Conservation (phyloP, 2,329 filamentous ascomycete species). For the Macrophomina phaseolina region DNA sequence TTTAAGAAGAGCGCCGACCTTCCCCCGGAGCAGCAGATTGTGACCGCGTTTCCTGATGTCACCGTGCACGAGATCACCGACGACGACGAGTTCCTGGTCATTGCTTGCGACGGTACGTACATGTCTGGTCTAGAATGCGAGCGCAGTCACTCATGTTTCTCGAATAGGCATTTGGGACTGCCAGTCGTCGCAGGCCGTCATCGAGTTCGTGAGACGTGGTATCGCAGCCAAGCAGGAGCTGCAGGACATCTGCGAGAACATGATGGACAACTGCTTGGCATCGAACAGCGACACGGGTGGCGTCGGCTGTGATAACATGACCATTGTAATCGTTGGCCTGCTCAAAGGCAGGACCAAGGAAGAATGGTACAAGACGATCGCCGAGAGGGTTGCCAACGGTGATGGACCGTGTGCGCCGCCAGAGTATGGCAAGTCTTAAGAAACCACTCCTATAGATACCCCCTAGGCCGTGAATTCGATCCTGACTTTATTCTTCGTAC, state of each 20-base stretch:
- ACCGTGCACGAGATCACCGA: constrained; percentile 87
- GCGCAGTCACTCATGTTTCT: constrained; percentile 1
- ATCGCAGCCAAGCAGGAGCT: constrained; percentile 97
- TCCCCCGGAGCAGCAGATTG: constrained; percentile 97
- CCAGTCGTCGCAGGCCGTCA: constrained; percentile 94
- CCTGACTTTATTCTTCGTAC: constrained; percentile 44
- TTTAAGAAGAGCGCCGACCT: constrained; percentile 99
- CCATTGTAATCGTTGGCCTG: constrained; percentile 89
- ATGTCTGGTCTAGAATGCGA: constrained; percentile 30
- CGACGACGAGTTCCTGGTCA: constrained; percentile 82
- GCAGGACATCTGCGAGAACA: constrained; percentile 96
- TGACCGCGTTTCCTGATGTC: constrained; percentile 95
- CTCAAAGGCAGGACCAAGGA: constrained; percentile 92
- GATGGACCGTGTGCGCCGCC: constrained; percentile 98
- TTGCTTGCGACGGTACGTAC: constrained; percentile 50
- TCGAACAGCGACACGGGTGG: constrained; percentile 98
- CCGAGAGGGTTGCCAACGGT: constrained; percentile 90
- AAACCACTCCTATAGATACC: constrained; percentile 39
- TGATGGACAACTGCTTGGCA: constrained; percentile 99
- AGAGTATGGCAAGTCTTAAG: constrained; percentile 90
- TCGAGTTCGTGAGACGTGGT: constrained; percentile 95
- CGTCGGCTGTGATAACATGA: constrained; percentile 99
- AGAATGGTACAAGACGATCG: constrained; percentile 97
- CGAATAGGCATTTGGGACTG: constrained; percentile 95
- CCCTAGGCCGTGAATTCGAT: constrained; percentile 34